phyloP scores from a whole-genome alignment of 23 red algal species.

The Gracilariopsis chorda region DNA sequence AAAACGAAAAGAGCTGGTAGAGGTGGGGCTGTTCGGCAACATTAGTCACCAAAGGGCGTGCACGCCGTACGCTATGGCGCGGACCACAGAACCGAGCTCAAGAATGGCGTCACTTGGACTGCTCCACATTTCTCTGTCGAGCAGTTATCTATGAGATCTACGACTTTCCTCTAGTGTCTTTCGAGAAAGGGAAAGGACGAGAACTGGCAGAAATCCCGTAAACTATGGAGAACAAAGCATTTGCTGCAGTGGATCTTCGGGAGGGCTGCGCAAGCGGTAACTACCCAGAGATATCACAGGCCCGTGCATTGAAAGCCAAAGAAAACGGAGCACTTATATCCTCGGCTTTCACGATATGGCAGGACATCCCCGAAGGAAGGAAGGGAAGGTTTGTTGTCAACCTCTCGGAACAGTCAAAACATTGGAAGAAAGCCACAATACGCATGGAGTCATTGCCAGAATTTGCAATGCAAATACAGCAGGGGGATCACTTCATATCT shows the following conservation, averaged over 20 bases:
- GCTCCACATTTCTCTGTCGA: no score
- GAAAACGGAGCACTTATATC: background rate
- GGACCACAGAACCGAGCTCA: no score
- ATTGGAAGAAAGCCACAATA: background rate
- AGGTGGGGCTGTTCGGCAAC: no score
- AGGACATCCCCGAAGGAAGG: background rate
- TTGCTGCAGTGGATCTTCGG: background rate
- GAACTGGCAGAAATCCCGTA: background rate
- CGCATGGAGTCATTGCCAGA: background rate
- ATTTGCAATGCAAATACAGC: background rate
- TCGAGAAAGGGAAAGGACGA: background rate
- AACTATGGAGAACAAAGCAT: background rate
- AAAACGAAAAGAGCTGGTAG: no score
- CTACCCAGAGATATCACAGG: background rate
- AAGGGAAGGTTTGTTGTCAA: slow-evolving; percentile 17
- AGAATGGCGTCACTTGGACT: no score
- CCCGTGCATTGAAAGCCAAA: background rate
- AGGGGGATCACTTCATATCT: no score
- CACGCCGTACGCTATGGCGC: no score
- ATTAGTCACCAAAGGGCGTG: no score
- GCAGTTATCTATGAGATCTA: no score
- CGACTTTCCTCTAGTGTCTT: background rate
- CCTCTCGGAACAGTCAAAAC: background rate
- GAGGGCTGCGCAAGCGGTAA: background rate
- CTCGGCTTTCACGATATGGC: background rate